Conservation (phyloP, 371 early-diverging fungal species). For the Lichtheimia ramosa region DNA sequence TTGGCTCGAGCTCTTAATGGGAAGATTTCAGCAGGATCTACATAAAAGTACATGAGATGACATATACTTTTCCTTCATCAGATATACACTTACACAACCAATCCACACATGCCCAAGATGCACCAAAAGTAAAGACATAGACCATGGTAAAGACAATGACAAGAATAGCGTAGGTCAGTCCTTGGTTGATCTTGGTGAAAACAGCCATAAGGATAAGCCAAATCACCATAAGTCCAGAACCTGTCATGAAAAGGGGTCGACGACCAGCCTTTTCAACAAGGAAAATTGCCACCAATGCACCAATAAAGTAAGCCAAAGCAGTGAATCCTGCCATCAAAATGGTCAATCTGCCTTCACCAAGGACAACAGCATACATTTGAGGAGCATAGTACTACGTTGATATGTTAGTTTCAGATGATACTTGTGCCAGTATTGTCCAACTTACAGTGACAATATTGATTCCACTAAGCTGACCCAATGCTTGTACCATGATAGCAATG, state of each 20-base stretch:
- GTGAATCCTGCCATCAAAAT: conserved; percentile 42
- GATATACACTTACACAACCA: conserved; percentile 32
- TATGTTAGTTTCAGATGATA: too few species aligned
- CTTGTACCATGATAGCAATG: conserved; percentile 70
- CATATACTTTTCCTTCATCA: not conserved
- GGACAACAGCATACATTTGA: conserved; percentile 62
- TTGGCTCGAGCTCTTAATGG: conserved; percentile 41
- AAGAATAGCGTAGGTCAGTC: conserved; percentile 34
- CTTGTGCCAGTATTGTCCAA: too few species aligned
- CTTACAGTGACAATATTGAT: conserved; percentile 68
- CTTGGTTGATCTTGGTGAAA: conserved; percentile 35
- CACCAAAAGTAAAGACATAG: conserved; percentile 34
- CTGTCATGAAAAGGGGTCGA: conserved; percentile 37
- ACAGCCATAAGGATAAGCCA: conserved; percentile 40
- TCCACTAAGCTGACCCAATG: conserved; percentile 60
- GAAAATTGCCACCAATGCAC: conserved; percentile 30
- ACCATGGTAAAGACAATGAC: conserved; percentile 38
- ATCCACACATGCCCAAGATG: conserved; percentile 41
- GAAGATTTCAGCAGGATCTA: conserved; percentile 65
- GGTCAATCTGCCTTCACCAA: conserved; percentile 29
- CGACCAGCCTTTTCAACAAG: conserved; percentile 39
- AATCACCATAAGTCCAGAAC: conserved; percentile 30
- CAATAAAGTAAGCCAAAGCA: conserved; percentile 34
- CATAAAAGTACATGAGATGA: too few species aligned
- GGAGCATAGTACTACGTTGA: conserved; percentile 58